phyloP scores from a whole-genome alignment of 2,329 filamentous ascomycete genomes.

The Cercospora janseana region DNA sequence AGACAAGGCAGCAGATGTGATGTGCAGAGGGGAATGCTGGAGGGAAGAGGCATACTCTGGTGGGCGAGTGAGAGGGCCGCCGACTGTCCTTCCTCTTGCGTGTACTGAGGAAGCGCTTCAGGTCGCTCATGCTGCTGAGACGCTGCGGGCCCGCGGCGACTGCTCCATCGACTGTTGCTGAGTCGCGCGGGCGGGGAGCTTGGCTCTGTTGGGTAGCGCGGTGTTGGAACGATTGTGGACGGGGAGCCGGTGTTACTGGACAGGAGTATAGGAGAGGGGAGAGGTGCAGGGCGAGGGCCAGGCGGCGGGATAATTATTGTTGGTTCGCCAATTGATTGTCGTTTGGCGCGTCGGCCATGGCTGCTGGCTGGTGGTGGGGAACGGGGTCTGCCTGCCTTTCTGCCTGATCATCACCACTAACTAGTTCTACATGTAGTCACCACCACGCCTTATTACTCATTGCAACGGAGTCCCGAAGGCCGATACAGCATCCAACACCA shows the following conservation, averaged over 20 bases:
- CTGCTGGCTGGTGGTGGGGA: neutral
- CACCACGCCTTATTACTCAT: too few relatives aligned
- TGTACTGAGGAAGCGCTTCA: constrained; percentile 67
- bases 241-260: too few relatives aligned
- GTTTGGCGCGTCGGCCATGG: neutral
- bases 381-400: too few relatives aligned
- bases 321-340: constrained; percentile 3
- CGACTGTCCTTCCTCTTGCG: constrained; percentile 56
- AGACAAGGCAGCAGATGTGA: neutral
- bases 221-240: too few relatives aligned
- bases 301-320: neutral
- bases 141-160: constrained; percentile 4
- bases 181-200: neutral
- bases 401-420: too few relatives aligned
- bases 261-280: neutral
- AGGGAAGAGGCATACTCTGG: constrained; percentile 24
- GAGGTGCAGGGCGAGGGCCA: neutral
- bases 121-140: constrained; percentile 45
- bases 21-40: constrained; percentile 2
- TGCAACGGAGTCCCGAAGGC: too few relatives aligned
- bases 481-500: too few relatives aligned
- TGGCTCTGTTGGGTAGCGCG: too few relatives aligned
- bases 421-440: too few relatives aligned
- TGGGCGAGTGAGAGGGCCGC: constrained; percentile 22
- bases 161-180: constrained; percentile 10